Conservation (phyloP, 1,139 yeast species). For the Magnusiomyces ingens region DNA sequence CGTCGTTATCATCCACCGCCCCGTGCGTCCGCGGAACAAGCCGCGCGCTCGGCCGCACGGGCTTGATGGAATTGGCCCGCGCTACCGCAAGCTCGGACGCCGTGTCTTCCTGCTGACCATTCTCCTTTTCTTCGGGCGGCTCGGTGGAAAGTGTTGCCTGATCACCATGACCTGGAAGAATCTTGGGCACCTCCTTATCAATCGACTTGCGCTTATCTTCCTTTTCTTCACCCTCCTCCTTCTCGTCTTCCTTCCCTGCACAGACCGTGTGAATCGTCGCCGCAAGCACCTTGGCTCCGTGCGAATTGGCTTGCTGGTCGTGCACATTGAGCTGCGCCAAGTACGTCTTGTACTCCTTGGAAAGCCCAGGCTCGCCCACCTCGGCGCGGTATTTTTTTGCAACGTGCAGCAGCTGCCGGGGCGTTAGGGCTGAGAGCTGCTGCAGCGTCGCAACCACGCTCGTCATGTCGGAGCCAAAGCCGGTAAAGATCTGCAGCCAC, state of each 20-base stretch:
- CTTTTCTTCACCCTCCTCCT: conserved; percentile 11
- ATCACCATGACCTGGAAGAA: neutral
- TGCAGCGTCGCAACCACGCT: conserved; percentile 46
- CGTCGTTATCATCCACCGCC: conserved; percentile 4
- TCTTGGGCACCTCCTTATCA: neutral
- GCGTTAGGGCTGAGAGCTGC: conserved; percentile 47
- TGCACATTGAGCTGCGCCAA: conserved; percentile 30
- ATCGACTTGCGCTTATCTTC: conserved; percentile 13
- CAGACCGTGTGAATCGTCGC: conserved; percentile 13
- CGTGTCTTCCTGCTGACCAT: conserved; percentile 3
- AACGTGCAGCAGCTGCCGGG: conserved; percentile 62
- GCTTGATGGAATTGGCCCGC: conserved; percentile 14
- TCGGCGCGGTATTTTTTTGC: conserved; percentile 79
- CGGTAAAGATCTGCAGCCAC: conserved; percentile 83
- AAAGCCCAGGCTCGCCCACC: conserved; percentile 54
- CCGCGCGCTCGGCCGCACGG: conserved; percentile 12
- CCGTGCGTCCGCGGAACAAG: conserved; percentile 10
- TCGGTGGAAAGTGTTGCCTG: conserved; percentile 9
- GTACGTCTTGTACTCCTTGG: conserved; percentile 34
- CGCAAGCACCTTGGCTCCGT: conserved; percentile 17
- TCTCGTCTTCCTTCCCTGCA: conserved; percentile 7
- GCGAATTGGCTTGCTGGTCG: conserved; percentile 23
- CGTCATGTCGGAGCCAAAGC: conserved; percentile 51
- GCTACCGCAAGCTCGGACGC: neutral
- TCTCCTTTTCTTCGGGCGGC: neutral